Evolutionary conservation across 371 early-diverging fungal species (phyloP), one percentile per base, ranked within the genome.

Genomic region (Circinella umbellata): DNA sequence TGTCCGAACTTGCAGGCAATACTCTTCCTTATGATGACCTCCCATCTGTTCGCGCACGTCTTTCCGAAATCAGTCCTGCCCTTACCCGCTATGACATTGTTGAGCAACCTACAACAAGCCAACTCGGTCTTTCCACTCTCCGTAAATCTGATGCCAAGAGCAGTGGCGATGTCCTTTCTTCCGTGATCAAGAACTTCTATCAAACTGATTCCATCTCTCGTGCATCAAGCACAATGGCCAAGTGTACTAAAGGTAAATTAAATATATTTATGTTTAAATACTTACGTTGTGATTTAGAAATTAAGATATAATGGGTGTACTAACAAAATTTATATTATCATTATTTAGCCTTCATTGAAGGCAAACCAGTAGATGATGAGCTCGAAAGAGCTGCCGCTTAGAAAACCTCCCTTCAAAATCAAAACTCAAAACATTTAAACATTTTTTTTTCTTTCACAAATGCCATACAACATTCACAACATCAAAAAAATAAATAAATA

Each of bases 201-300:
- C 89, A 95, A 85, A 97, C 97, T 10, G 95, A 98, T 75, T 90
- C 94, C 9, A 96, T 98, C 73, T 91, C 95, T 39, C 86, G 98
- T 63, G 91, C 97, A 3, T 95, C 95, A 18, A 88, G 89, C 68
- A 98, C 97, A n/a, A 98, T 98, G 98, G 98, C 98, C 69, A 93
- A 96, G 80, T 95, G 96, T 81, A 93, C 96, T 42, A 91, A 92
- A 76, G 42, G 42, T 42, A 42, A 42, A 42, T 42, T 42, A 42
- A 42, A 42, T 42, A 42, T 9, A 42, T 9, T 9, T 9, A 42
- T 6, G 11, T 42, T 42, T 42, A 2, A 9, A 9, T 42, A 42
- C 11, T 42, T 9, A 42, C 9, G 42, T 27, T 27, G 27, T 27
- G 27, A 27, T 27, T 27, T 27, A 27, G 27, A 27, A 27, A 27